Percentiles rank a stretch among this genome's conserved stretches.
Conservation (phyloP, 106 monocot genomes). For the Posidonia australis region DNA sequence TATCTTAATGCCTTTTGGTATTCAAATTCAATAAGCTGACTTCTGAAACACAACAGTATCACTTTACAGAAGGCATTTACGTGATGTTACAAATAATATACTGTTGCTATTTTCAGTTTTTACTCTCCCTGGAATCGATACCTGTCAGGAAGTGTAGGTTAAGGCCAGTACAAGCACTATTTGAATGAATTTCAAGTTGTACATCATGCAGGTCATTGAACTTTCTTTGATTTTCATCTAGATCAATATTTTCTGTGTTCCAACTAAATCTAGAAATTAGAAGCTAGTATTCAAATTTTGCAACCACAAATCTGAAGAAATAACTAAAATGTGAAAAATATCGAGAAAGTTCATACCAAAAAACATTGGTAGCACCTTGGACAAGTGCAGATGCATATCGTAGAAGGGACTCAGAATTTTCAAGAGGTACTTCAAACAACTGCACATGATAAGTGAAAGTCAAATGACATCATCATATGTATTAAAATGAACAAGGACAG, state of each 20-base stretch:
- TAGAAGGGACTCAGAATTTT: conserved; percentile 41
- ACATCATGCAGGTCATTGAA: too few species aligned
- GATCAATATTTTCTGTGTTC: too few species aligned
- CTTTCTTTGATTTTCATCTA: too few species aligned
- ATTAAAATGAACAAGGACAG: not conserved
- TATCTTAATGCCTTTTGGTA: not conserved
- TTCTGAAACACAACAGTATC: not conserved
- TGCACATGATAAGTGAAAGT: conserved; percentile 11
- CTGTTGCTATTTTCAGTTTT: too few species aligned
- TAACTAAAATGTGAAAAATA: too few species aligned
- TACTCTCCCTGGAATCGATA: not conserved
- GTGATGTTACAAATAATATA: too few species aligned
- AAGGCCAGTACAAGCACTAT: too few species aligned
- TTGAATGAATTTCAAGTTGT: too few species aligned
- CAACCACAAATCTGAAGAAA: not conserved
- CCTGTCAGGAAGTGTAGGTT: too few species aligned
- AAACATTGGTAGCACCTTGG: conserved; percentile 92
- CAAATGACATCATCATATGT: not conserved
- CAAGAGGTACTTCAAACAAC: conserved; percentile 86
- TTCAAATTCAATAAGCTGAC: not conserved
- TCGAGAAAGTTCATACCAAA: conserved; percentile 71
- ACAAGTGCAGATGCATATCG: conserved; percentile 97
- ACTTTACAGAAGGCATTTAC: not conserved
- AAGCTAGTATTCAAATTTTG: not conserved
- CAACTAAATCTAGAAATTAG: too few species aligned